Conservation (phyloP, 2,329 filamentous ascomycete genomes). For the Thelonectria blattea region DNA sequence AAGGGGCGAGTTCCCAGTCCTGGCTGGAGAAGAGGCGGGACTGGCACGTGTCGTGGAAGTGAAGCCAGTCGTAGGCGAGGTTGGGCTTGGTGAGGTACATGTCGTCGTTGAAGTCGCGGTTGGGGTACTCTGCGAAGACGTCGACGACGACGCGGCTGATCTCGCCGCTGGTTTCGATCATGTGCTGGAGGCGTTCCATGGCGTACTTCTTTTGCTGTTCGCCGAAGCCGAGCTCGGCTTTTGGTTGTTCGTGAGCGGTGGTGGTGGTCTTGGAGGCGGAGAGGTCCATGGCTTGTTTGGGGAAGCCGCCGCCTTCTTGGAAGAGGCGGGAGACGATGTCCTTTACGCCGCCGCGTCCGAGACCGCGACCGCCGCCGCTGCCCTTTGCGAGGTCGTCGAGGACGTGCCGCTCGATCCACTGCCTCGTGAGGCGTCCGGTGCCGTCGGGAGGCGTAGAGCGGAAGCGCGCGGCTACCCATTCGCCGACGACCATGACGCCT, state of each 20-base stretch:
- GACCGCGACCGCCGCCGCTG: slow-evolving; percentile 72
- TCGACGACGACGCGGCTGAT: slow-evolving; percentile 80
- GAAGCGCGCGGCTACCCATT: slow-evolving; percentile 82
- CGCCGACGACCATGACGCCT: slow-evolving; percentile 83
- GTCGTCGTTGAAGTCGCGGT: slow-evolving; percentile 91
- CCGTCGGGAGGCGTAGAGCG: slow-evolving; percentile 53
- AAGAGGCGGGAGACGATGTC: slow-evolving; percentile 83
- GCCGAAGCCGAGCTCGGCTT: slow-evolving; percentile 70
- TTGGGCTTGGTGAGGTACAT: slow-evolving; percentile 87
- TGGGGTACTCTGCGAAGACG: slow-evolving; percentile 85
- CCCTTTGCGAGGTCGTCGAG: slow-evolving; percentile 71
- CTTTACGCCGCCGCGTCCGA: slow-evolving; percentile 73
- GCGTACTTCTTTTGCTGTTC: slow-evolving; percentile 75
- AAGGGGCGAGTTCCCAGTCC: slow-evolving; percentile 90
- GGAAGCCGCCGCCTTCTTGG: slow-evolving; percentile 79
- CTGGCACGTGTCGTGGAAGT: slow-evolving; percentile 88
- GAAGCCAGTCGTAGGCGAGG: slow-evolving; percentile 89
- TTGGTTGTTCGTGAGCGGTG: slow-evolving; percentile 59
- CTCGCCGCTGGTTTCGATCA: slow-evolving; percentile 81
- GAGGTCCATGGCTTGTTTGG: slow-evolving; percentile 57
- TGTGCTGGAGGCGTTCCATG: slow-evolving; percentile 74
- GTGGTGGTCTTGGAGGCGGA: slow-evolving; percentile 52
- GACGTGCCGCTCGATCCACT: slow-evolving; percentile 79
- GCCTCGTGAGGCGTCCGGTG: slow-evolving; percentile 64
- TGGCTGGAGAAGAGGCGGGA: slow-evolving; percentile 81